phyloP scores from a whole-genome alignment of 768 basidiomycete genomes.

The Sarcodon sp. region DNA sequence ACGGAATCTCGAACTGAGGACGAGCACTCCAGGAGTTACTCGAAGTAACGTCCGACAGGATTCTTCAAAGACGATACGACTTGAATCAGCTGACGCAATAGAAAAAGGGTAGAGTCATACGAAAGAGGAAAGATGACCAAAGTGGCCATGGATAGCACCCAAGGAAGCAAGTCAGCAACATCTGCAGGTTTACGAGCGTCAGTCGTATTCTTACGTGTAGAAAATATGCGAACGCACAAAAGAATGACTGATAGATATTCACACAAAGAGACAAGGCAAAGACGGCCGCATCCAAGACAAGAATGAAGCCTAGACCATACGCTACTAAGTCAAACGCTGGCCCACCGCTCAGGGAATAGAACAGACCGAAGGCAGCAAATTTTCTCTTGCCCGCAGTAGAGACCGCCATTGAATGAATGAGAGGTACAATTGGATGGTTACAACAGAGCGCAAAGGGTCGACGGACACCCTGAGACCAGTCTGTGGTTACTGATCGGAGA shows the following conservation, averaged over 20 bases:
- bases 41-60: slow-evolving; percentile 27
- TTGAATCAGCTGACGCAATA: neutral
- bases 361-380: neutral
- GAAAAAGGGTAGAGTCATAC: slow-evolving; percentile 18
- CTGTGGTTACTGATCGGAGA: no score
- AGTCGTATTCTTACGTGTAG: neutral
- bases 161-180: slow-evolving; percentile 47
- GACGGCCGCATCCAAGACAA: slow-evolving; percentile 34
- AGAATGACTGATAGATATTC: slow-evolving; percentile 46
- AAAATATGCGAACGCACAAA: slow-evolving; percentile 29
- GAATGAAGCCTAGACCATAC: slow-evolving; percentile 23
- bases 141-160: slow-evolving; percentile 42
- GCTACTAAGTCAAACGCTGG: neutral
- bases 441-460: no score
- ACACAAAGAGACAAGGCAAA: slow-evolving; percentile 40
- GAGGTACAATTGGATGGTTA: neutral
- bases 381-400: neutral
- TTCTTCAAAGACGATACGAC: slow-evolving; percentile 16
- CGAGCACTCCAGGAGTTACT: slow-evolving; percentile 30
- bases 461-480: no score
- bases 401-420: neutral
- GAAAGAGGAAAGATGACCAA: slow-evolving; percentile 26
- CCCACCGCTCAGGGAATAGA: neutral
- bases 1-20: slow-evolving; percentile 33
- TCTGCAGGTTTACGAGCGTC: slow-evolving; percentile 19